Percentiles rank a stretch among this genome's conserved stretches.
These are phyloP conservation scores for Neonectria hederae DNA, from an alignment of 2,329 filamentous ascomycete species.

Conservation along the genomic window DNA sequence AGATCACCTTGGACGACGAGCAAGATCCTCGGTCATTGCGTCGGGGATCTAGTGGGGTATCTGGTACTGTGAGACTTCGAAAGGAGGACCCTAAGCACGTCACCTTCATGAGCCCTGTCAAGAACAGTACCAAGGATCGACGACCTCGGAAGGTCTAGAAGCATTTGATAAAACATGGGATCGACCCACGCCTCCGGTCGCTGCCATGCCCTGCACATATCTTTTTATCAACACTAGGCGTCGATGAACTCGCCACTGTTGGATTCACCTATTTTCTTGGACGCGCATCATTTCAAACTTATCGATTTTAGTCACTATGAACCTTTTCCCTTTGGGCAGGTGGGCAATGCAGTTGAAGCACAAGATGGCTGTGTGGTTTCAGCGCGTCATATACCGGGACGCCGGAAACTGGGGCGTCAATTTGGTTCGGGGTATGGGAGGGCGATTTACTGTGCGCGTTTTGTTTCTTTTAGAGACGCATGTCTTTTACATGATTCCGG, in stretches of 20 bases:
- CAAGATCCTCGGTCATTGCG: constrained; percentile 57
- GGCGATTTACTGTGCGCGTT: constrained; percentile 19
- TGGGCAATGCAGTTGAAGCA: constrained; percentile 27
- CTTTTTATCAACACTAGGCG: constrained; percentile 17
- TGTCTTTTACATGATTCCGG: constrained; percentile 28
- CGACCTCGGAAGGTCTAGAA: constrained; percentile 43
- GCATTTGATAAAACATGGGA: background rate
- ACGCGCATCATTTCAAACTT: constrained; percentile 39
- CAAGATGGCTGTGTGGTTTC: constrained; percentile 35
- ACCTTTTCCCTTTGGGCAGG: constrained; percentile 29
- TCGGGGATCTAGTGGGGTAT: constrained; percentile 54
- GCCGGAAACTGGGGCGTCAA: constrained; percentile 28
- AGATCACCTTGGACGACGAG: constrained; percentile 70
- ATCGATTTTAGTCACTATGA: constrained; percentile 43
- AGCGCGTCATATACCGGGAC: constrained; percentile 30
- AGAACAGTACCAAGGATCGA: constrained; percentile 50
- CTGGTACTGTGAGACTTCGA: constrained; percentile 58
- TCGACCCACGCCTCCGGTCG: background rate
- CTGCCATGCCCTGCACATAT: constrained; percentile 19
- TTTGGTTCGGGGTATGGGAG: constrained; percentile 23
- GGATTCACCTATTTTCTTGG: constrained; percentile 43
- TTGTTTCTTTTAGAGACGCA: constrained; percentile 37
- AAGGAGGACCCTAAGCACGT: constrained; percentile 66
- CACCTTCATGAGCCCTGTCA: constrained; percentile 63
- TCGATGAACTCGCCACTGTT: constrained; percentile 30